phyloP scores from a whole-genome alignment of 805 yeast genomes.

The Lipomyces starkeyi region DNA sequence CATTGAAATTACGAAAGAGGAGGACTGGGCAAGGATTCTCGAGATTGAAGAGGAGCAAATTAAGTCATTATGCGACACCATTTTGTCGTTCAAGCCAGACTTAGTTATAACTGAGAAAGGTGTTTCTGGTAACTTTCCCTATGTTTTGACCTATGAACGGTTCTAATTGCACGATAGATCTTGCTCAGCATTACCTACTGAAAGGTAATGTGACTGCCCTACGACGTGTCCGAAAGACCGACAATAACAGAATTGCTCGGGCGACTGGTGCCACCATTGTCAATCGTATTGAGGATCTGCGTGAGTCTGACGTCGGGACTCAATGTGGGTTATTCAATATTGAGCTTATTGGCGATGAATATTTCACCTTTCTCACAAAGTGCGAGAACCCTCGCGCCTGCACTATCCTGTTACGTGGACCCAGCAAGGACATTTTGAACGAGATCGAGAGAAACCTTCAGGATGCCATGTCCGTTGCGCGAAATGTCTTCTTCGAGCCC shows the following conservation, averaged over 20 bases:
- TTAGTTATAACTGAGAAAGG: slow-evolving; percentile 98
- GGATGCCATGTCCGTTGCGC: slow-evolving; percentile 97
- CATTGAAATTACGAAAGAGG: slow-evolving; percentile 94
- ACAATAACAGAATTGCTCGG: slow-evolving; percentile 93
- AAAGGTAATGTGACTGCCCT: slow-evolving; percentile 92
- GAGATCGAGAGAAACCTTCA: slow-evolving; percentile 97
- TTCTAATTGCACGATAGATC: slow-evolving; percentile 46
- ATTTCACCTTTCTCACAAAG: slow-evolving; percentile 81
- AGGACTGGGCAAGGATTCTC: slow-evolving; percentile 92
- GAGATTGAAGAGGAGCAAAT: slow-evolving; percentile 99
- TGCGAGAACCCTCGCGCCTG: slow-evolving; percentile 91
- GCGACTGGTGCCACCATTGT: slow-evolving; percentile 98
- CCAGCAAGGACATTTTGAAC: slow-evolving; percentile 93
- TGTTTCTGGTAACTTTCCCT: slow-evolving; percentile 63
- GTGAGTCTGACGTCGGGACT: slow-evolving; percentile 87
- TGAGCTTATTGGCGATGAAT: slow-evolving; percentile 96
- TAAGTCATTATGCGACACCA: slow-evolving; percentile 80
- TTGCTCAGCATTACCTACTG: slow-evolving; percentile 94
- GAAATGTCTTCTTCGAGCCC: slow-evolving; percentile 94
- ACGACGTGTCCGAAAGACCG: slow-evolving; percentile 94
- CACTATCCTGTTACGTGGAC: slow-evolving; percentile 90
- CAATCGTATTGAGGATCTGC: slow-evolving; percentile 91
- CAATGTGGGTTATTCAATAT: slow-evolving; percentile 90
- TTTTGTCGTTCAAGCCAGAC: slow-evolving; percentile 86
- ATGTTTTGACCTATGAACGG: not conserved